Base-by-base conservation (phyloP, 2,329 filamentous ascomycete genomes). In the Sporothrix variecibatus region DNA sequence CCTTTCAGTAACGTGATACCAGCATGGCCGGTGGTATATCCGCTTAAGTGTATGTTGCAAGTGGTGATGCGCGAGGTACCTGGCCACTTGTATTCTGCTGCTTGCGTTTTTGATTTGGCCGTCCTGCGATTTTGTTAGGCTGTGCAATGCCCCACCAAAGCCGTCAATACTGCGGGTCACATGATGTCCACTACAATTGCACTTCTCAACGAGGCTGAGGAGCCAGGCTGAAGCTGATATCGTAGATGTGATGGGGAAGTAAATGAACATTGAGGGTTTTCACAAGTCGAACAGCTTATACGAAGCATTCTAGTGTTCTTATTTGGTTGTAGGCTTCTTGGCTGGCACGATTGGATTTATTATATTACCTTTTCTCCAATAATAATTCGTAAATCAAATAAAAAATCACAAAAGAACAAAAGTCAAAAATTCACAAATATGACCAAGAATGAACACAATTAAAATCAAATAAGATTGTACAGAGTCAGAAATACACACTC, bases 1-100 rank as follows among this genome's bases (percentile, higher is more conserved):
- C 64, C 7, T 60, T 68, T 67, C 31, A 75, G 74, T 73, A 73
- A 73, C 71, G 71, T 73, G 58, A 71, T 73, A 73, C 71, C 67
- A 65, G 56, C 53, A 64, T 70, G 28, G n/a, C 65, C 43, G 17
- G 56, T 26, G 31, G 12, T 23, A 28, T 64, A 40, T 58, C 53
- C 38, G 38, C 53, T 56, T 53, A 26, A n/a, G 53, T 71, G 67
- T 69, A 31, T 60, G 65, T 58, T 60, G 71, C 56, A 67, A 40
- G 20, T n/a, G 49, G 26, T 26, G 73, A 31, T 23, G 38, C 72
- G 71, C 38, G 64, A 62, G 64, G n/a, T 51, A n/a, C 26, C 46
- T 71, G 46, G 34, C 53, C 56, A 60, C 49, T 51, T 58, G n/a
- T 62, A 28, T 17, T 40, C 31, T 49, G 15, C 12, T 58, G 23